Evolutionary conservation across 1,284 basidiomycete genomes (phyloP), one percentile per base, ranked within the genome.

Genomic region (Cryptococcus wingfieldii): DNA sequence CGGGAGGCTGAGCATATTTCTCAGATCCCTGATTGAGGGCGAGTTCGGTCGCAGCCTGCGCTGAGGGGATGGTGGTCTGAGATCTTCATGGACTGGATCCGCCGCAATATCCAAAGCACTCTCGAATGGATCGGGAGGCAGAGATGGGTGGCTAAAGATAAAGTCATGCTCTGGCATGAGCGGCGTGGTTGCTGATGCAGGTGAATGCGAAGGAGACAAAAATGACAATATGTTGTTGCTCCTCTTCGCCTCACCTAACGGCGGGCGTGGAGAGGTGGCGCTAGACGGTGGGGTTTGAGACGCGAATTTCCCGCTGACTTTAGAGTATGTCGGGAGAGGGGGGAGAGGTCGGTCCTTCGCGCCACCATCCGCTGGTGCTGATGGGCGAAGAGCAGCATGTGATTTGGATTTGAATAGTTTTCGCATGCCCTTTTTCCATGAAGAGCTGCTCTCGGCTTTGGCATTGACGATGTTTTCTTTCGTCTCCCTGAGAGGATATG

Each of bases 401-500:
- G 72, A 75, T 50, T 72, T 73, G n/a, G 71, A 70, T 12, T 65
- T 65, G 64, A 71, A 71, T 27, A 75, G 59, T 48, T 68, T 68
- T 38, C 68, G 62, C 59, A 75, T 62, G n/a, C 71, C 65, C 27
- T 69, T 55, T 56, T 71, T 72, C 71, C 71, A 72, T 1, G 62
- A 64, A 4, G 65, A 69, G 39, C 65, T 65, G 3, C 54, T 38
- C 18, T 56, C 61, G 50, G 48, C 28, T 38, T 56, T 61, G 10
- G 44, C 10, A 34, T 34, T 34, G 7, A 10, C 31, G 6, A 8
- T 34, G 31, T 34, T 34, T 10, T 34, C 31, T 34, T 34, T 34
- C 31, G 23, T 23, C 3, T 23, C 23, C 23, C 23, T 23, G 23
- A 34, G 31, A 8, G 41, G 34, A 39, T 59, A 39, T 25, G 48